Conservation (phyloP, 2,329 filamentous ascomycete species). For the Plectosphaerella plurivora region DNA sequence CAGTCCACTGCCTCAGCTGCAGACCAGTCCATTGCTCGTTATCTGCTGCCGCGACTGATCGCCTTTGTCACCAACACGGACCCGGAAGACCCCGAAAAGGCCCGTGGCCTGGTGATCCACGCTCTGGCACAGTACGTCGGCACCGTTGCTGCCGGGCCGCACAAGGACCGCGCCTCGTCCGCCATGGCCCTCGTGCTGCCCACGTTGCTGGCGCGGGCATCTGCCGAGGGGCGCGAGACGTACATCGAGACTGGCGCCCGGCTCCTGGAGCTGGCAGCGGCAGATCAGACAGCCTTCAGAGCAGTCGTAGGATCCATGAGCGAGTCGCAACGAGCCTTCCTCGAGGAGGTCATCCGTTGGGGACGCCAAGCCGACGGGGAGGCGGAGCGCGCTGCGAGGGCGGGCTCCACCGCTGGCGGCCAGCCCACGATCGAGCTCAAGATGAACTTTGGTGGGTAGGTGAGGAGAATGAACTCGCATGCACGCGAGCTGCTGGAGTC, state of each 20-base stretch:
- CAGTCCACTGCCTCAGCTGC: conserved; percentile 57
- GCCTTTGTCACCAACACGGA: conserved; percentile 67
- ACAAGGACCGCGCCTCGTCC: conserved; percentile 41
- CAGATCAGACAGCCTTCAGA: conserved; percentile 70
- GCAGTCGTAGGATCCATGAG: conserved; percentile 68
- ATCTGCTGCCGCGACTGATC: conserved; percentile 71
- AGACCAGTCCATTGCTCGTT: conserved; percentile 69
- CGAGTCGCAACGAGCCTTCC: conserved; percentile 64
- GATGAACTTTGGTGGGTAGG: conserved; percentile 75
- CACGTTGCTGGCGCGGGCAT: conserved; percentile 68
- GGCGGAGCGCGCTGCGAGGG: conserved; percentile 31
- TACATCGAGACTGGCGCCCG: conserved; percentile 72
- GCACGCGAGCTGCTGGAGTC: no score
- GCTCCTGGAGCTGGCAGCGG: conserved; percentile 75
- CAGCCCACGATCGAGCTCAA: conserved; percentile 87
- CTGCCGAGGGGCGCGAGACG: conserved; percentile 53
- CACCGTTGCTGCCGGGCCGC: conserved; percentile 25
- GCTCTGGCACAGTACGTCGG: conserved; percentile 70
- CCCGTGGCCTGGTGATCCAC: conserved; percentile 65
- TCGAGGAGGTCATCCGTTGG: conserved; percentile 76
- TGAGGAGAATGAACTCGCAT: no score
- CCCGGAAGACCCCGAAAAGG: conserved; percentile 74
- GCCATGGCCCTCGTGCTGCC: conserved; percentile 76
- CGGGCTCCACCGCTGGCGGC: conserved; percentile 26
- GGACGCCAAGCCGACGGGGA: conserved; percentile 42